phyloP scores from a whole-genome alignment of 2,329 filamentous ascomycete species.

The Allantophomopsis lycopodina region DNA sequence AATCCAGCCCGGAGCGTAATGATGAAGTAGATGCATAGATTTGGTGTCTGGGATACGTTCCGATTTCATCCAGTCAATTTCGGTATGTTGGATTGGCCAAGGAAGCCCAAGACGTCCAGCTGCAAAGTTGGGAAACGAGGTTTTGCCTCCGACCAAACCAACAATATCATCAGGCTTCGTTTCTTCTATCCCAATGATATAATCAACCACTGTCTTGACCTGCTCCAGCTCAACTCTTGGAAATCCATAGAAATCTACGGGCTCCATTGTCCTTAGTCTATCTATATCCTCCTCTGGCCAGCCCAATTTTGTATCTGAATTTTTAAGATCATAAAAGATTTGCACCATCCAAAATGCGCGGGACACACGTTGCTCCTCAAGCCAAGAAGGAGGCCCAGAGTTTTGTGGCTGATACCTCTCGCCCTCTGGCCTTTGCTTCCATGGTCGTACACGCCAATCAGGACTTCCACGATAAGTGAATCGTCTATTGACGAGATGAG shows the following conservation, averaged over 20 bases:
- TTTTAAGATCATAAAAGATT: not conserved
- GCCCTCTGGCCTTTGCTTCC: not conserved
- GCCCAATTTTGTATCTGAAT: not conserved
- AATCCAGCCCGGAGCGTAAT: not conserved
- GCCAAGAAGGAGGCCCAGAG: not conserved
- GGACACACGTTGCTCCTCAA: not conserved
- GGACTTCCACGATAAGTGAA: not conserved
- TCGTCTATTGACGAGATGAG: not conserved
- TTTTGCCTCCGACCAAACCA: not conserved
- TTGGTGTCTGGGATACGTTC: not conserved
- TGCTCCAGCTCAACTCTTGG: not conserved
- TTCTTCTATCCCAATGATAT: too few relatives aligned
- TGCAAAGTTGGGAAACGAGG: not conserved
- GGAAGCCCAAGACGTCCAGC: not conserved
- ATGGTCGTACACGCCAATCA: not conserved
- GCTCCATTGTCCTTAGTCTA: not conserved
- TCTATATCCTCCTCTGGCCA: not conserved
- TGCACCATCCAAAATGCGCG: not conserved
- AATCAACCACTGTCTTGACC: not conserved
- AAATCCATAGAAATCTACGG: not conserved
- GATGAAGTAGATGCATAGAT: not conserved
- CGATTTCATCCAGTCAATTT: not conserved
- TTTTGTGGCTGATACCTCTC: not conserved
- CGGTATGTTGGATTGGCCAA: not conserved
- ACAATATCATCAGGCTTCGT: too few relatives aligned